Conservation (phyloP, 2,329 filamentous ascomycete genomes). For the Daldinia sp. region DNA sequence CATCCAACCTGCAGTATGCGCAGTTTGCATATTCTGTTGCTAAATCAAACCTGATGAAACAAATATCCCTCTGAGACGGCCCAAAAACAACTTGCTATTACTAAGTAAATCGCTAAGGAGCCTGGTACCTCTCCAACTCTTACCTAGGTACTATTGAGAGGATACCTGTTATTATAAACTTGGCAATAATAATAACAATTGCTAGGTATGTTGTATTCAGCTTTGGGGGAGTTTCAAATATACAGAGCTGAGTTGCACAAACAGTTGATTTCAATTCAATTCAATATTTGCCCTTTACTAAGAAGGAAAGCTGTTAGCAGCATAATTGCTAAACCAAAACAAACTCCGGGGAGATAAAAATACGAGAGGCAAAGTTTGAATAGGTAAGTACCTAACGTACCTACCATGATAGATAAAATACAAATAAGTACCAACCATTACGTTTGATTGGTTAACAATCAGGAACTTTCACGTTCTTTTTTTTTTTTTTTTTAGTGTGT, state of each 20-base stretch:
- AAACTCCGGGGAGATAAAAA: background rate
- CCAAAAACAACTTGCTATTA: background rate
- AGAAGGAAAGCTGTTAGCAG: background rate
- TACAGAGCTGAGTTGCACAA: slow-evolving; percentile 8
- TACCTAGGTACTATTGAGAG: background rate
- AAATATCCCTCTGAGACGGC: slow-evolving; percentile 28
- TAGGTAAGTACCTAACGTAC: background rate
- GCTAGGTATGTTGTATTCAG: slow-evolving; percentile 7
- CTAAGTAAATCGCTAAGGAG: slow-evolving; percentile 6
- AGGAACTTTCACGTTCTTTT: slow-evolving; percentile 19
- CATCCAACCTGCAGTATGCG: slow-evolving; percentile 20
- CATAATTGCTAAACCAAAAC: background rate
- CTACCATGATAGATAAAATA: background rate
- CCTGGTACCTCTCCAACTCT: slow-evolving; percentile 9
- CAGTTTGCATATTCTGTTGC: slow-evolving; percentile 7
- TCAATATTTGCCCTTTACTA: background rate
- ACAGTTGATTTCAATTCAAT: slow-evolving; percentile 5
- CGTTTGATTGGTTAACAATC: slow-evolving; percentile 33
- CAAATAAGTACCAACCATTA: slow-evolving; percentile 3
- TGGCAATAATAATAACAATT: slow-evolving; percentile 10
- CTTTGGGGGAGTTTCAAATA: slow-evolving; percentile 22
- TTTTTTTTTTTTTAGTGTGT: slow-evolving; percentile 27
- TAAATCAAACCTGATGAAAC: slow-evolving; percentile 42
- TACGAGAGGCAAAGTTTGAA: background rate
- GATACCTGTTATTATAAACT: background rate